Evolutionary conservation across 495 filamentous ascomycete species (phyloP).

Genomic region (Trichoderma orchidacearum): DNA sequence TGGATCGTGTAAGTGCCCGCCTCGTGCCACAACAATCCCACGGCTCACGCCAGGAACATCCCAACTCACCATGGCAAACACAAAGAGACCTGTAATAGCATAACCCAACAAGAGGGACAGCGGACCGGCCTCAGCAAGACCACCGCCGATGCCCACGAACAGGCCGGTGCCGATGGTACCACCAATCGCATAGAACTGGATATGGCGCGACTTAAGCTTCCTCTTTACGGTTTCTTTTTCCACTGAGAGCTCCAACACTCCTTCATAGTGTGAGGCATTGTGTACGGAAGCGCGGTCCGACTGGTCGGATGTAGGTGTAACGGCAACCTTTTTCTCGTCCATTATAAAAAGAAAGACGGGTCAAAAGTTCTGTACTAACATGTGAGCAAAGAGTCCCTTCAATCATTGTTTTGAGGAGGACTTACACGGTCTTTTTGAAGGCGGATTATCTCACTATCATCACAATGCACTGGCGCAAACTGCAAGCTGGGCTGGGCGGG

Average conservation of each 20-base stretch:
- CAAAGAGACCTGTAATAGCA: constrained; percentile 12
- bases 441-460: neutral
- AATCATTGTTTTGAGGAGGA: neutral
- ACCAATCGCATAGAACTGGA: constrained; percentile 52
- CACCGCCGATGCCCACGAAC: constrained; percentile 56
- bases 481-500: neutral
- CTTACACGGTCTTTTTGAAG: neutral
- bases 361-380: too few species aligned
- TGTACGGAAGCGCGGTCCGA: neutral
- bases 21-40: too few species aligned
- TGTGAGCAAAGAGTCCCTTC: too few species aligned
- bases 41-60: too few species aligned
- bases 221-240: neutral
- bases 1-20: constrained; percentile 50
- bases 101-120: constrained; percentile 45
- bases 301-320: neutral
- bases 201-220: constrained; percentile 25
- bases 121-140: constrained; percentile 49
- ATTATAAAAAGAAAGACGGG: too few species aligned
- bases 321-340: neutral
- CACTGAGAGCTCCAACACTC: neutral
- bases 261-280: neutral
- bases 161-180: constrained; percentile 66
- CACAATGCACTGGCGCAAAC: too few species aligned
- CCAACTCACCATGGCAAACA: constrained; percentile 10